These are phyloP conservation scores for Staphylotrichum tortipilum DNA, from an alignment of 495 filamentous ascomycete species.

Conservation along the genomic window DNA sequence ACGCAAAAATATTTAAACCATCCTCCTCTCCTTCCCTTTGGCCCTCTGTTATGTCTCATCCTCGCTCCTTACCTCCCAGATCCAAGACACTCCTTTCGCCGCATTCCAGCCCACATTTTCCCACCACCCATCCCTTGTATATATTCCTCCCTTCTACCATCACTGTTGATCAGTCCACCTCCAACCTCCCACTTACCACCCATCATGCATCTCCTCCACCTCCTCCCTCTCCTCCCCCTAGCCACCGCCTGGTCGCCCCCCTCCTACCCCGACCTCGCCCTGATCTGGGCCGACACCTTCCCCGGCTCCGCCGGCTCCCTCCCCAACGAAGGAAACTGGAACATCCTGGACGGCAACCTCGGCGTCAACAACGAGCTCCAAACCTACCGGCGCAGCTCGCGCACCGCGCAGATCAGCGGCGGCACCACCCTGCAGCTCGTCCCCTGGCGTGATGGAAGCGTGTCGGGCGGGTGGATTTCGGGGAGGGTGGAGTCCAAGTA, in stretches of 20 bases:
- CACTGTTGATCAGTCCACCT: neutral
- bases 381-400: conserved; percentile 28
- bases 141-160: neutral
- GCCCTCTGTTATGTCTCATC: too few relatives aligned
- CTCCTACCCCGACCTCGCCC: conserved; percentile 23
- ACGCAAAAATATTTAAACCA: neutral
- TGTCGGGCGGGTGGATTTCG: conserved; percentile 38
- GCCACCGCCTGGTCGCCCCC: conserved; percentile 28
- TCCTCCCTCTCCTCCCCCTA: conserved; percentile 7
- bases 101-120: neutral
- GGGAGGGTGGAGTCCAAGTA: conserved; percentile 40
- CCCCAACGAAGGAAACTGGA: conserved; percentile 33
- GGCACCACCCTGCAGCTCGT: conserved; percentile 38
- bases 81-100: neutral
- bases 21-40: neutral
- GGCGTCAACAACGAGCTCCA: conserved; percentile 39
- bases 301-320: conserved; percentile 18
- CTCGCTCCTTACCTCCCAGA: conserved; percentile 1
- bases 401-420: conserved; percentile 37
- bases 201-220: conserved; percentile 1
- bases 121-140: conserved; percentile 1
- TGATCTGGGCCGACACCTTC: conserved; percentile 36
- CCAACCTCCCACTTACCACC: neutral
- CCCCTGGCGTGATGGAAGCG: conserved; percentile 31
- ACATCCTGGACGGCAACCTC: conserved; percentile 29